phyloP scores from a whole-genome alignment of 1,284 basidiomycete genomes.

The Cryptococcus sp. region DNA sequence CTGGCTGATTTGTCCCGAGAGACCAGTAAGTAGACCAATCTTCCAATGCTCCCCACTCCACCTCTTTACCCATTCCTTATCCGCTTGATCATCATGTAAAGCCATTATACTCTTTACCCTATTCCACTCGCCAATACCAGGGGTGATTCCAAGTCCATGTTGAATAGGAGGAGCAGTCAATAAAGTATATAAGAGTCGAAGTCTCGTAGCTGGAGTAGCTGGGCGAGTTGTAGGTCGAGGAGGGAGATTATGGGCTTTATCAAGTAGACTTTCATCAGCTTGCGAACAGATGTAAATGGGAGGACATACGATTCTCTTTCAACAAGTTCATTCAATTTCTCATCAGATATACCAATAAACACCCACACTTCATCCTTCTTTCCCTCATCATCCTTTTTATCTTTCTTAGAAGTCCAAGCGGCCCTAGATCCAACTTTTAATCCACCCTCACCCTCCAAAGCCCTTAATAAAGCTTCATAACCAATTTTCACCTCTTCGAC shows the following conservation, averaged over 20 bases:
- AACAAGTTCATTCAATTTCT: conserved; percentile 61
- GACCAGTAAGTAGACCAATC: conserved; percentile 53
- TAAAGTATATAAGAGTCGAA: conserved; percentile 73
- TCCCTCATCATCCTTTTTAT: conserved; percentile 13
- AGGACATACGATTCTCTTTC: conserved; percentile 68
- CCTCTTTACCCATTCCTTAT: conserved; percentile 39
- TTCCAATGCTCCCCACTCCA: conserved; percentile 50
- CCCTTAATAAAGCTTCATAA: conserved; percentile 32
- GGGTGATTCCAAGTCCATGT: conserved; percentile 73
- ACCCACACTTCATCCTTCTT: conserved; percentile 69
- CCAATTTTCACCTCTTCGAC: conserved; percentile 30
- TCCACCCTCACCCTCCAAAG: conserved; percentile 37
- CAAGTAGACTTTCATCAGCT: conserved; percentile 16
- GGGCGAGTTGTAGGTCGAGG: conserved; percentile 61
- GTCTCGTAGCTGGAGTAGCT: conserved; percentile 52
- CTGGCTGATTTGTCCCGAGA: conserved; percentile 45
- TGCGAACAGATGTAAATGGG: neutral
- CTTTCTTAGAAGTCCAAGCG: too few species aligned
- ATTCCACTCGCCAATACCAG: conserved; percentile 65
- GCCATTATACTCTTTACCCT: conserved; percentile 73
- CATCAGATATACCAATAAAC: conserved; percentile 67
- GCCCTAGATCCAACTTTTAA: conserved; percentile 31
- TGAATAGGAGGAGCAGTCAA: conserved; percentile 66
- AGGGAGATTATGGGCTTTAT: conserved; percentile 51
- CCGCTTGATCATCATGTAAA: conserved; percentile 72